Evolutionary conservation across 2,329 filamentous ascomycete genomes (phyloP).

Genomic region (Aspergillus piperis): DNA sequence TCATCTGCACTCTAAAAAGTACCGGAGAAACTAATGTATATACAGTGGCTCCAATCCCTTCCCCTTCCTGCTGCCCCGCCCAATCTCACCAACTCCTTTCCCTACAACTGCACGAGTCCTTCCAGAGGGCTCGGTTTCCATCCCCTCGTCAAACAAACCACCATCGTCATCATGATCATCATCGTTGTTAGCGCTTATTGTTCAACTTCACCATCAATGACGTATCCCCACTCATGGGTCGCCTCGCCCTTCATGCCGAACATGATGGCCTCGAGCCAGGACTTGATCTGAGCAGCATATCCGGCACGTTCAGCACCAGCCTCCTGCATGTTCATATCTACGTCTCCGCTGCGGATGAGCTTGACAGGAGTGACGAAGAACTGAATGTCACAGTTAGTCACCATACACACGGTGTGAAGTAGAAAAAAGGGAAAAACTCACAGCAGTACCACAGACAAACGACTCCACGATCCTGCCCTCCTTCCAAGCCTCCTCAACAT

Average conservation of each 20-base stretch:
- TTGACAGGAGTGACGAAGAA: slow-evolving; percentile 72
- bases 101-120: neutral
- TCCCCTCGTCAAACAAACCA: neutral
- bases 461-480: slow-evolving; percentile 81
- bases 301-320: slow-evolving; percentile 32
- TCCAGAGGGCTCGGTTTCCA: neutral
- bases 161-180: no score
- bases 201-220: slow-evolving; percentile 61
- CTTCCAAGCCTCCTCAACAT: slow-evolving; percentile 69
- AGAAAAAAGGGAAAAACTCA: slow-evolving; percentile 48
- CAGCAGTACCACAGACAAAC: slow-evolving; percentile 84
- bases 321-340: slow-evolving; percentile 58
- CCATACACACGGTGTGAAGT: neutral
- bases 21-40: no score
- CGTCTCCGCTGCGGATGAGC: slow-evolving; percentile 66
- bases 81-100: no score
- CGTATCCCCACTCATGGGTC: slow-evolving; percentile 68
- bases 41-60: no score
- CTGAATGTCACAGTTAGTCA: slow-evolving; percentile 40
- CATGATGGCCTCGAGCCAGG: slow-evolving; percentile 71
- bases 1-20: no score
- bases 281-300: slow-evolving; percentile 57
- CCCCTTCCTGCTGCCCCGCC: no score
- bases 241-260: slow-evolving; percentile 69
- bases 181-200: slow-evolving; percentile 17